A percentile compares a stretch with the other conserved stretches of the same genome.
phyloP scores from a whole-genome alignment of 371 early-diverging fungal species.

The Mucor circinelloides region DNA sequence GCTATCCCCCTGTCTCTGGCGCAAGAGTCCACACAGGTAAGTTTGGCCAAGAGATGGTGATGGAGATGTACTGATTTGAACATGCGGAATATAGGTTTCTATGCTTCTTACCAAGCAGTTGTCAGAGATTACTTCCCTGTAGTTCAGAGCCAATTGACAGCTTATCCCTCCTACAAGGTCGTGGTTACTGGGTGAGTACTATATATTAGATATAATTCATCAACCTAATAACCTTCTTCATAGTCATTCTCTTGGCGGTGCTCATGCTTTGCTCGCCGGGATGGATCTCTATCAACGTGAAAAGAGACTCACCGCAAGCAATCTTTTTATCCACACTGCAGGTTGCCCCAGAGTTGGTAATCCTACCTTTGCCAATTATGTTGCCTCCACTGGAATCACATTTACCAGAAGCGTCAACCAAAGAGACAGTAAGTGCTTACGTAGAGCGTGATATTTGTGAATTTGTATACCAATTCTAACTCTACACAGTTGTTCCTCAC shows the following conservation, averaged over 20 bases:
- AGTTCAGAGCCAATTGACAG: constrained; percentile 15
- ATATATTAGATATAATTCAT: too few relatives aligned
- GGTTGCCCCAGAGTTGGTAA: constrained; percentile 36
- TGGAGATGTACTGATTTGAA: too few relatives aligned
- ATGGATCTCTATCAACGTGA: constrained; percentile 26
- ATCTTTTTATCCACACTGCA: constrained; percentile 19
- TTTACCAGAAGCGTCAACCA: constrained; percentile 24
- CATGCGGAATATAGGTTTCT: constrained; percentile 24
- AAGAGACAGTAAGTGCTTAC: constrained; percentile 27
- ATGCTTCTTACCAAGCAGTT: constrained; percentile 10
- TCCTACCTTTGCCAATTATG: constrained; percentile 28
- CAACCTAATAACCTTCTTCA: neutral
- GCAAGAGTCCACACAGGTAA: constrained; percentile 31
- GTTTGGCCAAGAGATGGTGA: too few relatives aligned
- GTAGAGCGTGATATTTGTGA: too few relatives aligned
- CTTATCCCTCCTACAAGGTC: constrained; percentile 24
- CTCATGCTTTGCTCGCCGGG: constrained; percentile 25
- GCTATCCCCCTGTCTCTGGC: constrained; percentile 26
- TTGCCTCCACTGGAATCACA: constrained; percentile 21
- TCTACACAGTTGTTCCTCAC: constrained; percentile 24
- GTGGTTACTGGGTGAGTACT: constrained; percentile 24
- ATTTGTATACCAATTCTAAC: too few relatives aligned
- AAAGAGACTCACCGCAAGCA: constrained; percentile 2
- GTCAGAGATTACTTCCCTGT: constrained; percentile 10
- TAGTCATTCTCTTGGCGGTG: constrained; percentile 31